A percentile compares a stretch with the other conserved stretches of the same genome.
These are phyloP conservation scores for Helotiales sp. DNA, from an alignment of 2,329 filamentous ascomycete species.

Conservation along the genomic window DNA sequence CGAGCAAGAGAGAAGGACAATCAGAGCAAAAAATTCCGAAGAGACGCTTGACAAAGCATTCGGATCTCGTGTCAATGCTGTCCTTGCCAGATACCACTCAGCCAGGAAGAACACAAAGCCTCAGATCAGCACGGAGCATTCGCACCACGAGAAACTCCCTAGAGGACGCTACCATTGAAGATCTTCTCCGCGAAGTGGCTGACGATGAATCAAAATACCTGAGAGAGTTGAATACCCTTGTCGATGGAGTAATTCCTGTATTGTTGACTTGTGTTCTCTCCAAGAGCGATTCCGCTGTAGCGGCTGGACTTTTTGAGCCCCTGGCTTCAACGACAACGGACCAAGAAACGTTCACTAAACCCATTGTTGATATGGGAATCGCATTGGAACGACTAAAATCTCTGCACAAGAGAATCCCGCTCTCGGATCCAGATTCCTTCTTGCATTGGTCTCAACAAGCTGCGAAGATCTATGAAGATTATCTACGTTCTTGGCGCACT, in stretches of 20 bases:
- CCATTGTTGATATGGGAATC: conserved; percentile 92
- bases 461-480: conserved; percentile 78
- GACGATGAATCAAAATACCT: conserved; percentile 87
- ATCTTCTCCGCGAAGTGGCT: conserved; percentile 76
- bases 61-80: conserved; percentile 89
- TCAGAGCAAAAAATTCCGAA: conserved; percentile 43
- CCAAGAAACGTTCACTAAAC: conserved; percentile 67
- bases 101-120: conserved; percentile 63
- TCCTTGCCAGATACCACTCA: conserved; percentile 65
- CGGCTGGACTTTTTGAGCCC: conserved; percentile 67
- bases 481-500: conserved; percentile 84
- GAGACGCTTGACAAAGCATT: conserved; percentile 82
- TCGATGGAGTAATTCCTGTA: conserved; percentile 93
- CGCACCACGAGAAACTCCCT: conserved; percentile 69
- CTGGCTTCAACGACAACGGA: conserved; percentile 45
- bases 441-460: conserved; percentile 80
- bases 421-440: conserved; percentile 69
- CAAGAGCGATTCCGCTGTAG: conserved; percentile 63
- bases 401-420: conserved; percentile 77
- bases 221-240: conserved; percentile 86
- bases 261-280: conserved; percentile 82
- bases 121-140: conserved; percentile 76
- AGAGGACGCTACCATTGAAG: conserved; percentile 67
- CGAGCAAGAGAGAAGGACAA: conserved; percentile 36
- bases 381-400: conserved; percentile 81